Conservation (phyloP, 768 basidiomycete species). For the Trametes punicea region DNA sequence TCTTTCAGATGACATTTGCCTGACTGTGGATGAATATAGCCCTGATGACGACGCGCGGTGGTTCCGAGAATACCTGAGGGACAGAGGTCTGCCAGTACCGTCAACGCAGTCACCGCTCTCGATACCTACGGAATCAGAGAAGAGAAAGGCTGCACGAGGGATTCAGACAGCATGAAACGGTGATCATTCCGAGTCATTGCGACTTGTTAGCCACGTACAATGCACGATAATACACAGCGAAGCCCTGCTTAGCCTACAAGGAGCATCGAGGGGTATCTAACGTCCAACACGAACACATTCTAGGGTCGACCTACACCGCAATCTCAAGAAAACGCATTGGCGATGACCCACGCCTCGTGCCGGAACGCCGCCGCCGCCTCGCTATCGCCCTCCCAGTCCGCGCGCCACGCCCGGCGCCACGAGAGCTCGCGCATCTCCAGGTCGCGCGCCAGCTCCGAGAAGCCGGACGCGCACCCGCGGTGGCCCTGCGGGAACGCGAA, state of each 20-base stretch:
- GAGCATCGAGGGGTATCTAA: not conserved
- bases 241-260: not conserved
- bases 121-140: conserved; percentile 4
- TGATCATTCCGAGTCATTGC: not conserved
- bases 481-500: conserved; percentile 61
- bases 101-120: conserved; percentile 1
- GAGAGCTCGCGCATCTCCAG: conserved; percentile 51
- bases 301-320: too few species aligned
- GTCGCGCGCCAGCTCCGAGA: conserved; percentile 61
- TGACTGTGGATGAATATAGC: not conserved
- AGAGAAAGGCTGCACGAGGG: not conserved
- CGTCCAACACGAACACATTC: not conserved
- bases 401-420: conserved; percentile 58
- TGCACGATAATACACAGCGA: not conserved
- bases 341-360: conserved; percentile 64
- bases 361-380: conserved; percentile 69
- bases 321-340: conserved; percentile 17
- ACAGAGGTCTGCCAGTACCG: conserved; percentile 2
- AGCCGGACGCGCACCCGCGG: conserved; percentile 57
- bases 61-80: conserved; percentile 13
- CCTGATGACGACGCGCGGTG: conserved; percentile 9
- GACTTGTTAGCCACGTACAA: not conserved
- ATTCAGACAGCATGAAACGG: not conserved
- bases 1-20: not conserved
- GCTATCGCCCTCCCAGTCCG: conserved; percentile 64